Base-by-base conservation (phyloP, 1,284 basidiomycete species). In the Tetrapyrgos nigripes region DNA sequence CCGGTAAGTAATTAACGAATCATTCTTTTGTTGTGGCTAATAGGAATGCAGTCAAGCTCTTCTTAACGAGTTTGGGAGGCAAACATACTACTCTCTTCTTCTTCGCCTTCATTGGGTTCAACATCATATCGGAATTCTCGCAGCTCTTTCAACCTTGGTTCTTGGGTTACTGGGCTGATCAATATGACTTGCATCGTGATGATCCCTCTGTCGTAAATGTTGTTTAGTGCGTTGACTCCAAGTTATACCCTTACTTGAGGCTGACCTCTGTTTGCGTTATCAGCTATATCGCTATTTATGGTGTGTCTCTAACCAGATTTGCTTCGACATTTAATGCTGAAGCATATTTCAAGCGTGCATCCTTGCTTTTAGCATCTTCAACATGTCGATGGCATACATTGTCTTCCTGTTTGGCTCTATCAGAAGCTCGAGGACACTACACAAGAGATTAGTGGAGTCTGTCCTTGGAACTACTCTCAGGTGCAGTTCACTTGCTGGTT, bases 81-180 rank as follows among this genome's bases (percentile, higher is more conserved):
- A 35, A 51, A 14, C 55, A 65, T 23, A 52, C 60, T 17, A 57
- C 65, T 21, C 17, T 64, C 13, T 66, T 69, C 44, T 68, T 67
- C 59, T 17, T 56, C 24, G 35, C 53, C 14, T 68, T 68, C 55
- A 29, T 78, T 2, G 57, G 60, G 19, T 69, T 69, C 1, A 58
- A 76, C 13, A 52, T 73, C 21, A 24, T 75, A 2, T 67, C 64
- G 8, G 74, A 79, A 33, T 50, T 74, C 14, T 63, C 65, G 6
- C 69, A 72, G 21, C 73, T 78, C 2, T 73, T 77, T 45, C 79
- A 84, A 67, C 83, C 79, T 1, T 86, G 82, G 79, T 87, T 80
- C 73, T 73, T 88, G 14, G 86, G 85, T 33, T 78, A 80, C 56
- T 89, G 85, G 84, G 59, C 59, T 13, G 23, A 28, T 21, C 82